These are phyloP conservation scores for Lactarius indigo DNA, from an alignment of 768 basidiomycete genomes.

Conservation along the genomic window DNA sequence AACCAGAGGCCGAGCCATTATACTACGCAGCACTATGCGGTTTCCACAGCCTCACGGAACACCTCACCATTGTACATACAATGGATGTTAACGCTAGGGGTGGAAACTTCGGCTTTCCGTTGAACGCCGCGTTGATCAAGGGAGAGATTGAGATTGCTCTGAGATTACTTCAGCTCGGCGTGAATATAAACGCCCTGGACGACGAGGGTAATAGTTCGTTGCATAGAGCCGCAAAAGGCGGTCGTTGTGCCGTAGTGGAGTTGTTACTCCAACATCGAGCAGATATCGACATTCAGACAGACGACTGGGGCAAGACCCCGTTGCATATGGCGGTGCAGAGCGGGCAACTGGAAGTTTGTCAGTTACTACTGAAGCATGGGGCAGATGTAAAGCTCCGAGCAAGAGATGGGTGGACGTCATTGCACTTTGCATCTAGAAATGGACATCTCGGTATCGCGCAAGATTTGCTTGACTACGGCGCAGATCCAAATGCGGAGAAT, in stretches of 20 bases:
- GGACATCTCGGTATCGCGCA: too few species aligned
- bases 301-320: background rate
- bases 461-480: too few species aligned
- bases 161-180: background rate
- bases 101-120: background rate
- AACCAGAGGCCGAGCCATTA: background rate
- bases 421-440: background rate
- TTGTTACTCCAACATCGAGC: background rate
- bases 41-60: background rate
- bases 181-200: background rate
- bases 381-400: background rate
- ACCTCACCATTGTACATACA: background rate
- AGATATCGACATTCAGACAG: background rate
- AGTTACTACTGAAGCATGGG: background rate
- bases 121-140: background rate
- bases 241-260: background rate
- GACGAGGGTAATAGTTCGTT: background rate
- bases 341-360: background rate
- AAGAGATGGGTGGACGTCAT: background rate
- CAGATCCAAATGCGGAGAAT: too few species aligned
- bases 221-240: background rate
- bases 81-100: background rate
- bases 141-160: background rate
- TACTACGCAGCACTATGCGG: conserved; percentile 3
- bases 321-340: background rate